Conservation (phyloP, 305 asterid species). For the Solanum aculeatissimum region DNA sequence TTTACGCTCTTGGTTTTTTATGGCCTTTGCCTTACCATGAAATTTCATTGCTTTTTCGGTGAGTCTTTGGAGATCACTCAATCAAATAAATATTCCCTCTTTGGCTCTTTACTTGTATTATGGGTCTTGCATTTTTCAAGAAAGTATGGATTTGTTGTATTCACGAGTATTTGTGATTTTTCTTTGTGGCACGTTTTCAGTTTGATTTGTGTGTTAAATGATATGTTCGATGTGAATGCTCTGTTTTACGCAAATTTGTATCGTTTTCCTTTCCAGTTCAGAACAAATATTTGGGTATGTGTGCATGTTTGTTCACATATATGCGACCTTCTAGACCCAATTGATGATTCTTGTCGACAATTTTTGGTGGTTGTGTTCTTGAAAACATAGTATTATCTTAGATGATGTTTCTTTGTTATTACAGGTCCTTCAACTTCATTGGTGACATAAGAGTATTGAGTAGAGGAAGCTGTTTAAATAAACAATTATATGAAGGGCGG, state of each 20-base stretch:
- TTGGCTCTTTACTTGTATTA: neutral
- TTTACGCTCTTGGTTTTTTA: neutral
- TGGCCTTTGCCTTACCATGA: neutral
- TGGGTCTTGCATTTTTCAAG: constrained; percentile 1
- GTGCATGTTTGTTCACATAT: constrained; percentile 30
- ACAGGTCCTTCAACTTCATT: constrained; percentile 35
- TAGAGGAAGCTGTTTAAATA: constrained; percentile 13
- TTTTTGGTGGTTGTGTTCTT: constrained; percentile 21
- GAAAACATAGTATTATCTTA: constrained; percentile 22
- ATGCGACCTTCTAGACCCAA: constrained; percentile 16
- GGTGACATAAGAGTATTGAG: constrained; percentile 24
- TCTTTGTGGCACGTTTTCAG: neutral
- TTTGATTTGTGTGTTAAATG: constrained; percentile 8
- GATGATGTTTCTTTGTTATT: constrained; percentile 34
- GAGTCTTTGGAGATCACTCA: neutral
- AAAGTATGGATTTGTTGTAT: neutral
- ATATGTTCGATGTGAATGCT: constrained; percentile 24
- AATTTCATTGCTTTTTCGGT: neutral
- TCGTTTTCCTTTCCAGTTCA: constrained; percentile 10
- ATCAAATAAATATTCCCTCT: neutral
- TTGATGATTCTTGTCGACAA: neutral
- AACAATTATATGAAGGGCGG: constrained; percentile 14
- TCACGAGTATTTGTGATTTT: neutral
- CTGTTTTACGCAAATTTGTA: constrained; percentile 12
- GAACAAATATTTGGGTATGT: constrained; percentile 36